Percentiles rank a stretch among this genome's conserved stretches.
phyloP scores from a whole-genome alignment of 345 rosid genomes.

The Gossypium sturtianum region DNA sequence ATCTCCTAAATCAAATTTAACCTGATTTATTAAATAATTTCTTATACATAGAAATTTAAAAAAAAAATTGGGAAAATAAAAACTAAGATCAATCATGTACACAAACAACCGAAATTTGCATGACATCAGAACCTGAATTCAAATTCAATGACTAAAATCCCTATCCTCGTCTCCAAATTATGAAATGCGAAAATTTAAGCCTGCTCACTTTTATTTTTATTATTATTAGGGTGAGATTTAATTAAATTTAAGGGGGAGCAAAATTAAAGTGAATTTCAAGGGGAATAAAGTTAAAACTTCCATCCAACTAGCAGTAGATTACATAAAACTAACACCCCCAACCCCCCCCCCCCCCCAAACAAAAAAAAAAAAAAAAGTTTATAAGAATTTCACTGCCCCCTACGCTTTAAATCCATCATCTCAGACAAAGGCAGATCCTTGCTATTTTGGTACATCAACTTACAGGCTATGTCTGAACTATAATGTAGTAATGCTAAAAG shows the following conservation, averaged over 20 bases:
- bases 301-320: not conserved
- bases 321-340: not conserved
- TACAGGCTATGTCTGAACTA: not conserved
- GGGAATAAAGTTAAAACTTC: not conserved
- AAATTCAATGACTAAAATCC: too few species aligned
- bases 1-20: too few species aligned
- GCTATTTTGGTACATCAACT: not conserved
- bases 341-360: accelerated
- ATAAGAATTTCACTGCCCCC: not conserved
- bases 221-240: not conserved
- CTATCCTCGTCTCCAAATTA: too few species aligned
- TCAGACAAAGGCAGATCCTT: not conserved
- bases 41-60: too few species aligned
- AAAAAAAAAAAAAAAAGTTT: not conserved
- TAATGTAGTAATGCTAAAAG: not conserved
- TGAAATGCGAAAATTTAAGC: too few species aligned
- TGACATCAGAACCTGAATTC: too few species aligned
- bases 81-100: too few species aligned
- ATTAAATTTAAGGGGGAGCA: too few species aligned
- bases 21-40: too few species aligned
- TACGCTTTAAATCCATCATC: not conserved
- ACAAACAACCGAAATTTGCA: too few species aligned
- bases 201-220: not conserved
- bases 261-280: not conserved
- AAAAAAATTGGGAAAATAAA: too few species aligned